Percentiles rank a stretch among this genome's conserved stretches.
phyloP scores from a whole-genome alignment of 75 land plant genomes.

The Larix kaempferi region DNA sequence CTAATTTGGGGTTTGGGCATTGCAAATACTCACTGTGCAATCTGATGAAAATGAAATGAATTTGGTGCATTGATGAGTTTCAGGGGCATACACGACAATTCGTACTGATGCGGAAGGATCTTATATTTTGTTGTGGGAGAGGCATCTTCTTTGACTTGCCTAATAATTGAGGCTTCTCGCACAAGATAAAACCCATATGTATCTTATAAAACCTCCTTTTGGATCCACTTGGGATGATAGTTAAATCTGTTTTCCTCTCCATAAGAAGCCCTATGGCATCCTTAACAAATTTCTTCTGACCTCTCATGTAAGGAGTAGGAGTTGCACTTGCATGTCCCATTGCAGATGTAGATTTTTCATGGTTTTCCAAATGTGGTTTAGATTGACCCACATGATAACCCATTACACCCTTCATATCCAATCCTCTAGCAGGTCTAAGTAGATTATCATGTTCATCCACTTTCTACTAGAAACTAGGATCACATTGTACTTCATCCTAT shows the following conservation, averaged over 20 bases:
- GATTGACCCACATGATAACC: conserved; percentile 14
- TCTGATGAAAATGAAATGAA: too few relatives aligned
- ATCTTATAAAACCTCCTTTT: too few relatives aligned
- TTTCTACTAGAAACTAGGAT: conserved; percentile 42
- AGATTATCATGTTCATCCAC: conserved; percentile 16
- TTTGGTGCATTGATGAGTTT: too few relatives aligned
- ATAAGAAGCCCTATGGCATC: conserved; percentile 22
- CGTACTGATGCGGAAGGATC: too few relatives aligned
- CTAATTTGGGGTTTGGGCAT: too few relatives aligned
- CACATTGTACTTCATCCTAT: conserved; percentile 17
- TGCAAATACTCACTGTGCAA: too few relatives aligned
- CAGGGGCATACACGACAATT: too few relatives aligned
- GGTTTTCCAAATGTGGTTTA: conserved; percentile 7
- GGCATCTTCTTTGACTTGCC: too few relatives aligned
- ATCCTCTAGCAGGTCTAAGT: conserved; percentile 19
- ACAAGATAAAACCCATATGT: too few relatives aligned
- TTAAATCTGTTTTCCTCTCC: conserved; percentile 12
- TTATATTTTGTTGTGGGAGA: too few relatives aligned
- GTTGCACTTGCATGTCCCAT: conserved; percentile 3
- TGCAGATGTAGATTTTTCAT: conserved; percentile 3
- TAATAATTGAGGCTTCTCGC: too few relatives aligned
- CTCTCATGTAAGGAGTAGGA: conserved; percentile 8
- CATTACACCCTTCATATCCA: conserved; percentile 30
- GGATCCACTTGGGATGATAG: too few relatives aligned
- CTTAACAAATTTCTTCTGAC: conserved; percentile 29